Evolutionary conservation across 371 early-diverging fungal species (phyloP), one percentile per base, ranked within the genome.

Genomic region (Syncephalastrum racemosum): DNA sequence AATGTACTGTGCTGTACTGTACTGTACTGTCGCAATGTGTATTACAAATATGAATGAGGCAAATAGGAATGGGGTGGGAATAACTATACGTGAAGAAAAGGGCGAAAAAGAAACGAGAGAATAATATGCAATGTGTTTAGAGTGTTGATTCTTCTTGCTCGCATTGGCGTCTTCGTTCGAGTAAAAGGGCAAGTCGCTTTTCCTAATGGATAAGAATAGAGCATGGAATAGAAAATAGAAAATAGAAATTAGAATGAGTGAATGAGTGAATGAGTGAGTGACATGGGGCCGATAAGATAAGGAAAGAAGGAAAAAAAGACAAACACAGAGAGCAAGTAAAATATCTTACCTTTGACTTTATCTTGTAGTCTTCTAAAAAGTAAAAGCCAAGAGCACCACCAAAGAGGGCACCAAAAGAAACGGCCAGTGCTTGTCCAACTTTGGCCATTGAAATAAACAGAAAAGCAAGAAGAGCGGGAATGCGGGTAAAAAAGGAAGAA

Each of bases 351-450:
- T 77, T 77, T 7, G 71, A 62, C 39, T 68, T 69, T 40, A 77
- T 73, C 59, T 77, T 77, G 60, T 77, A 77, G 63, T 64, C 68
- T 60, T 77, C 78, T 48, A 77, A 55, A 20, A 68, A 54, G 36
- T 73, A 77, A 24, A 77, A 77, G 1, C 78, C 78, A 31, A 60
- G 63, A 6, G 69, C 78, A 58, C 78, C 78, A 40, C 78, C 78
- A 36, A 70, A 61, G 44, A 77, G 59, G 4, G 78, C 73, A 48
- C 78, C 78, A 58, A 77, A 67, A 5, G 74, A 73, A 41, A 74
- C 72, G 5, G 70, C 68, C 22, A 73, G 58, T 40, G 70, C 73
- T 61, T 73, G 64, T 47, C 62, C 55, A 27, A 73, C 44, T 46
- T 63, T 70, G 20, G 63, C 50, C 73, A 70, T 70, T 18, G 4